Base-by-base conservation (phyloP, 805 yeast genomes). In the Saccharomycopsis fodiens region DNA sequence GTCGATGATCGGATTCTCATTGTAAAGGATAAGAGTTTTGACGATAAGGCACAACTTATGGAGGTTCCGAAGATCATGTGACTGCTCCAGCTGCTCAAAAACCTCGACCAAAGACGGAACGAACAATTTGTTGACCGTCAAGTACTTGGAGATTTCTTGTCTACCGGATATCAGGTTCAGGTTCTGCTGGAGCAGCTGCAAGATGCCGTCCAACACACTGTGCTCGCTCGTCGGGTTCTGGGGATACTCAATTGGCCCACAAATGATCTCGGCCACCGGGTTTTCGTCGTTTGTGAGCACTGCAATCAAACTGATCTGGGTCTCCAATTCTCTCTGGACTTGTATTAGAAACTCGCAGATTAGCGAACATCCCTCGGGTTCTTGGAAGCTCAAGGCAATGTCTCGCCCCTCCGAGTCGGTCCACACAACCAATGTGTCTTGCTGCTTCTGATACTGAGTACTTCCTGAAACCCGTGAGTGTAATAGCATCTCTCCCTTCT, bases 371-470 rank as follows among this genome's bases (percentile, higher is more conserved):
- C 97, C 97, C 39, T 82, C 83, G 30, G 85, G 79, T 56, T 88
- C 97, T 61, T 91, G 96, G 61, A 91, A 91, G 39, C 94, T 83
- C 20, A 91, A 68, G 1, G 97, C 97, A 52, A 86, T 77, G 61
- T 87, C 95, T 38, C 54, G 54, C 5, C 82, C 78, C 16, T 73
- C 70, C 2, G 65, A 56, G 57, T 86, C 96, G 7, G 94, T 84
- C 97, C 97, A 91, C 17, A 91, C 96, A 7, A 91, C 86, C 40
- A 91, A 67, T 0, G 97, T 88, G 48, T 88, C 97, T 58, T 88
- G 96, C 58, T 93, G 97, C 57, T 95, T 74, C 59, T 91, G 97
- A 59, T 85, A 91, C 54, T 85, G 94, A 2, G 79, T 81, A 23
- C 75, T 64, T 0, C 94, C 94, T 55, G 76, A 80, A n/a, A 91